phyloP scores from a whole-genome alignment of 2,329 filamentous ascomycete species.

The Didymella arachidicola region DNA sequence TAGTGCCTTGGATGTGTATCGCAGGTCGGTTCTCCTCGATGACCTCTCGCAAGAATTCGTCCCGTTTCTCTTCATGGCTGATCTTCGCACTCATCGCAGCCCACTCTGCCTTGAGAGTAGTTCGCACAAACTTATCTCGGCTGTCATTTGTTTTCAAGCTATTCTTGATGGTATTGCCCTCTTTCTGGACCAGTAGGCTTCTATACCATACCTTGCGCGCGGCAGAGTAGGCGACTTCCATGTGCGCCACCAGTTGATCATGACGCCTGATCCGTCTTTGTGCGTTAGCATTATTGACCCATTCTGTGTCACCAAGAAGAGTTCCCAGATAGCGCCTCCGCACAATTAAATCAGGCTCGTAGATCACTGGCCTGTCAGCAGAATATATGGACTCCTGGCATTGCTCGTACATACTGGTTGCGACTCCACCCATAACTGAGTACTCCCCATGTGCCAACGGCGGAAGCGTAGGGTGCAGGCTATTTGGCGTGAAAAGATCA shows the following conservation, averaged over 20 bases:
- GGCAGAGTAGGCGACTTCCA: constrained; percentile 18
- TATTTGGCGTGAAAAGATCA: constrained; percentile 45
- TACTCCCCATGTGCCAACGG: constrained; percentile 32
- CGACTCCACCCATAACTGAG: constrained; percentile 28
- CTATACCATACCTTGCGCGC: constrained; percentile 8
- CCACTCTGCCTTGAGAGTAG: constrained; percentile 30
- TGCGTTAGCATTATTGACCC: constrained; percentile 8
- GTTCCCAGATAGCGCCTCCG: constrained; percentile 31
- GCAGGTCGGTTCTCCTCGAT: background rate
- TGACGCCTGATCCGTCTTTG: constrained; percentile 28
- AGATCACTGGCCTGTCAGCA: constrained; percentile 29
- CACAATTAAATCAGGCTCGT: constrained; percentile 30
- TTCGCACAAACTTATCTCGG: constrained; percentile 30
- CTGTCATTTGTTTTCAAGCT: constrained; percentile 32
- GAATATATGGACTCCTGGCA: rapidly evolving
- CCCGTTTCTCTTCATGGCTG: background rate
- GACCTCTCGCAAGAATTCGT: background rate
- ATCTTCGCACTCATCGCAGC: constrained; percentile 22
- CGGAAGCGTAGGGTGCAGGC: constrained; percentile 35
- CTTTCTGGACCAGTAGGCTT: background rate
- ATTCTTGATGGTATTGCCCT: constrained; percentile 6
- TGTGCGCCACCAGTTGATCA: constrained; percentile 30
- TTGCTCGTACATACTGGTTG: constrained; percentile 20
- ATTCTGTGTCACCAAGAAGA: constrained; percentile 21
- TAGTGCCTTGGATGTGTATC: background rate